Evolutionary conservation across 2,329 filamentous ascomycete genomes (phyloP).

Genomic region (Fusarium circinatum): DNA sequence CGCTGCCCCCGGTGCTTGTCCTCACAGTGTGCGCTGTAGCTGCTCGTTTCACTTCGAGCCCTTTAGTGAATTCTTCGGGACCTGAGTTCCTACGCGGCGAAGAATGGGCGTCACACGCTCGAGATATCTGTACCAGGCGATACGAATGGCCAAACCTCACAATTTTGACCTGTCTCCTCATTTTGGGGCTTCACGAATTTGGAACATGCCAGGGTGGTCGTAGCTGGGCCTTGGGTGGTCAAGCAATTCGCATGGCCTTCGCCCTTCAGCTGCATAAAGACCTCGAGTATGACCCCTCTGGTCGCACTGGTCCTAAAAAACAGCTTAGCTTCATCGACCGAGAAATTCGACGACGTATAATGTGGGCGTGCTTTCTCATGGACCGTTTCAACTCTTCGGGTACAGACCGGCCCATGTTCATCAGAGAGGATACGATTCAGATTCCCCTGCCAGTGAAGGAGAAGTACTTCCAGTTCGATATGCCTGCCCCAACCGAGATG

Average conservation of each 20-base stretch:
- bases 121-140: constrained; percentile 84
- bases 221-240: constrained; percentile 95
- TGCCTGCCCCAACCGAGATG: constrained; percentile 86
- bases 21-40: constrained; percentile 95
- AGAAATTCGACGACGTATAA: constrained; percentile 90
- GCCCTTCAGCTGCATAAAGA: constrained; percentile 94
- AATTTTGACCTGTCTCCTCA: constrained; percentile 87
- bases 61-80: constrained; percentile 77
- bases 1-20: constrained; percentile 87
- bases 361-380: constrained; percentile 99
- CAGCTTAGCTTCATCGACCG: constrained; percentile 90
- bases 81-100: constrained; percentile 86
- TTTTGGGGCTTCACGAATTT: constrained; percentile 93
- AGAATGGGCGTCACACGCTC: constrained; percentile 87
- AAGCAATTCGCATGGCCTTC: constrained; percentile 97
- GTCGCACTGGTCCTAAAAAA: constrained; percentile 67
- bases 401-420: constrained; percentile 89
- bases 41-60: constrained; percentile 93
- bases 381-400: constrained; percentile 97
- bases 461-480: constrained; percentile 88
- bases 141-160: constrained; percentile 98
- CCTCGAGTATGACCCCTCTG: constrained; percentile 80
- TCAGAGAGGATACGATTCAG: constrained; percentile 87
- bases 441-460: constrained; percentile 94
- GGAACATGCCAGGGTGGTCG: constrained; percentile 95